phyloP scores from a whole-genome alignment of 2,329 filamentous ascomycete genomes.

The Pyrenophora tritici-repentis region DNA sequence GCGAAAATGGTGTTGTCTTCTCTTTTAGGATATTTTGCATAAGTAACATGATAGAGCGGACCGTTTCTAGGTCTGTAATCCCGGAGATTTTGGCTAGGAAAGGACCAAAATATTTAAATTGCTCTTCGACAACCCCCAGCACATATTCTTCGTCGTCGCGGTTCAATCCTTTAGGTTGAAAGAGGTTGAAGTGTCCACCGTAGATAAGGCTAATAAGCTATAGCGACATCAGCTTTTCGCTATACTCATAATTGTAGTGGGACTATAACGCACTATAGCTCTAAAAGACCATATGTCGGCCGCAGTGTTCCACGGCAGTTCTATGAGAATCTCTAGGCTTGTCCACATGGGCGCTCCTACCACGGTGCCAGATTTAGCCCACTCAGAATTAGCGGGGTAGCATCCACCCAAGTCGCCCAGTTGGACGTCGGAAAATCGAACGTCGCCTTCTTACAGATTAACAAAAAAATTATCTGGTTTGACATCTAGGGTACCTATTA shows the following conservation, averaged over 20 bases:
- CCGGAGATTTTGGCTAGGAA: conserved; percentile 28
- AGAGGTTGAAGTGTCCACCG: conserved; percentile 32
- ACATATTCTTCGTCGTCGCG: conserved; percentile 30
- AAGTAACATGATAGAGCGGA: conserved; percentile 11
- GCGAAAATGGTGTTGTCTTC: conserved; percentile 19
- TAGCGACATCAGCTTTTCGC: conserved; percentile 7
- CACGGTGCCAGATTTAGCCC: conserved; percentile 28
- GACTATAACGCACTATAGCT: conserved; percentile 35
- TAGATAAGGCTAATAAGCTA: conserved; percentile 39
- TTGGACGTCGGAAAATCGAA: conserved; percentile 44
- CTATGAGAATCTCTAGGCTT: conserved; percentile 43
- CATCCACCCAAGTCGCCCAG: conserved; percentile 43
- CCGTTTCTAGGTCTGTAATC: conserved; percentile 24
- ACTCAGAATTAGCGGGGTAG: conserved; percentile 24
- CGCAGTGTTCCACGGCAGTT: conserved; percentile 42
- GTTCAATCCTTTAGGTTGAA: conserved; percentile 27
- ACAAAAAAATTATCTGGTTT: conserved; percentile 49
- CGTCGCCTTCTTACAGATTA: conserved; percentile 35
- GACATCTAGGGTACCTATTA: conserved; percentile 23
- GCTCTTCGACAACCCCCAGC: conserved; percentile 26
- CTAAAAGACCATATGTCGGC: conserved; percentile 52
- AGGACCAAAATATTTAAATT: conserved; percentile 32
- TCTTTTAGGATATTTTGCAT: conserved; percentile 19
- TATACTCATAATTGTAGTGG: conserved; percentile 1
- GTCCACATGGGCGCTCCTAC: conserved; percentile 48